phyloP scores from a whole-genome alignment of 331 rosid genomes.

The Malus hybrid region DNA sequence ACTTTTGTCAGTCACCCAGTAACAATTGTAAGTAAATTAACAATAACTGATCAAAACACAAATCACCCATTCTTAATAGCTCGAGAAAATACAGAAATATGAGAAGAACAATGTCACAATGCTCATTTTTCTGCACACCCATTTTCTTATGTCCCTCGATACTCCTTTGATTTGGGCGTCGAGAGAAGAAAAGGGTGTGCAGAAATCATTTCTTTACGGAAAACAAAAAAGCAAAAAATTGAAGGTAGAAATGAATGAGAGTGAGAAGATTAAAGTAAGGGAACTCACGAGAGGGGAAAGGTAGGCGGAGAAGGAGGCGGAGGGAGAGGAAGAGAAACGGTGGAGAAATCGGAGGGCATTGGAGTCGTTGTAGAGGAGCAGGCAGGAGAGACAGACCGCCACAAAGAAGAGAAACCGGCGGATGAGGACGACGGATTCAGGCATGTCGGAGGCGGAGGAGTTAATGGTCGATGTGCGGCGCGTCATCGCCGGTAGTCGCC shows the following conservation, averaged over 20 bases:
- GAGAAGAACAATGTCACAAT: too few relatives aligned
- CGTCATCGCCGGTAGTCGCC: background rate
- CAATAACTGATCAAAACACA: background rate
- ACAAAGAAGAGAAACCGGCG: conserved; percentile 35
- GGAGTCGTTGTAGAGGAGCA: conserved; percentile 38
- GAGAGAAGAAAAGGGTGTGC: too few relatives aligned
- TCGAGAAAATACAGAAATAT: background rate
- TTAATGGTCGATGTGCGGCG: background rate
- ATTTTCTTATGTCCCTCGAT: too few relatives aligned
- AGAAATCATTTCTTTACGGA: background rate
- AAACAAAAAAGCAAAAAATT: background rate
- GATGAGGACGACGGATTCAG: conserved; percentile 14
- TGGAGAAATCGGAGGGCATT: conserved; percentile 41
- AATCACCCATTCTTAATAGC: background rate
- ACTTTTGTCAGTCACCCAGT: background rate
- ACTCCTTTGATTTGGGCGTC: too few relatives aligned
- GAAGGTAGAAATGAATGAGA: too few relatives aligned
- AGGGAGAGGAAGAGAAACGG: conserved; percentile 27
- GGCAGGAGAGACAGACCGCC: conserved; percentile 39
- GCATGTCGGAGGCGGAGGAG: conserved; percentile 21
- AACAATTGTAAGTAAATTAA: background rate
- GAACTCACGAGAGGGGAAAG: conserved; percentile 37
- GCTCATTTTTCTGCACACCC: too few relatives aligned
- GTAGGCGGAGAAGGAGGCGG: background rate
- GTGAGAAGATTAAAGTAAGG: background rate